Conservation (phyloP, 176 grass and related monocot species). For the Cenchrus fungigraminus region DNA sequence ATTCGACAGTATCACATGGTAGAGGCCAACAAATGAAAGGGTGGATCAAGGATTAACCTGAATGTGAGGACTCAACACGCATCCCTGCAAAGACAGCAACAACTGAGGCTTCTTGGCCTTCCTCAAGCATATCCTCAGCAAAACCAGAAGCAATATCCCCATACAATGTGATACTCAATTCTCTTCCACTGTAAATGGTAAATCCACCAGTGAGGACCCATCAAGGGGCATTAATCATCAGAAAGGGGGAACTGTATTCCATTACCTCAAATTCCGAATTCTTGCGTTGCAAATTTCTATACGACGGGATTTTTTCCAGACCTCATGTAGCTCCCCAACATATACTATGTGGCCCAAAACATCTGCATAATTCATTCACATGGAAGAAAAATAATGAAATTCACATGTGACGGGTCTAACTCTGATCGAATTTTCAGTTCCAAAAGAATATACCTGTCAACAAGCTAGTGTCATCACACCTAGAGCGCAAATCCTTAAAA, state of each 20-base stretch:
- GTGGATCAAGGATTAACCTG: slow-evolving; percentile 19
- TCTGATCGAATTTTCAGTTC: background rate
- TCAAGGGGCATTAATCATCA: background rate
- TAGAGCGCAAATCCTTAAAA: slow-evolving; percentile 25
- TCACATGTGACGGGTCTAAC: slow-evolving; percentile 2
- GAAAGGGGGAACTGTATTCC: background rate
- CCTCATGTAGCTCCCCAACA: background rate
- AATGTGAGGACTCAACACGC: slow-evolving; percentile 25
- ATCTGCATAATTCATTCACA: slow-evolving; percentile 29
- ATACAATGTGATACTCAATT: slow-evolving; percentile 21
- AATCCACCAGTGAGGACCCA: slow-evolving; percentile 10
- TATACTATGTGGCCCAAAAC: slow-evolving; percentile 32
- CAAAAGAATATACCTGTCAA: slow-evolving; percentile 12
- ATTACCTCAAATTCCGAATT: slow-evolving; percentile 43
- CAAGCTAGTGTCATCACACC: background rate
- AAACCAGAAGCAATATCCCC: slow-evolving; percentile 22
- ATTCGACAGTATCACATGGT: background rate
- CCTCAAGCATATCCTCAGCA: slow-evolving; percentile 25
- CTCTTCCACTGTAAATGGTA: slow-evolving; percentile 22
- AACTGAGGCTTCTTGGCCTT: slow-evolving; percentile 8
- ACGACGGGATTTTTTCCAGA: background rate
- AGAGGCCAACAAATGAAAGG: background rate
- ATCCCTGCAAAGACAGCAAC: slow-evolving; percentile 34
- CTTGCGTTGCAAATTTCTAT: slow-evolving; percentile 20
- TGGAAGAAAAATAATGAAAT: background rate